These are phyloP conservation scores for Neonectria magnoliae DNA, from an alignment of 2,329 filamentous ascomycete genomes.

Conservation along the genomic window DNA sequence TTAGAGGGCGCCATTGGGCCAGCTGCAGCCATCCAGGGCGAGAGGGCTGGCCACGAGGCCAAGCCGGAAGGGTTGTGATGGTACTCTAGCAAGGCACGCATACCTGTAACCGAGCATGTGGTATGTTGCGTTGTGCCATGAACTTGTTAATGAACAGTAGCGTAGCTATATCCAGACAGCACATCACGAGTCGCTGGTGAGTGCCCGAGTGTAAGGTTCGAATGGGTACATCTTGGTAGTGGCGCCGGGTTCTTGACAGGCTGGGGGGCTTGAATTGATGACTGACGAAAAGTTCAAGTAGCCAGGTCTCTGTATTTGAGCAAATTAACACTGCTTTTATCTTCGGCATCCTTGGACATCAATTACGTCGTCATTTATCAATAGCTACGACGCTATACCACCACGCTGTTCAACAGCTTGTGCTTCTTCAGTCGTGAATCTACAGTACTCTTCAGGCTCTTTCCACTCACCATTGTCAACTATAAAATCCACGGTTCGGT, in stretches of 20 bases:
- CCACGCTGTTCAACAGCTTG: not conserved
- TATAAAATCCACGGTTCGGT: not conserved
- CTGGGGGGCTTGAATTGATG: too few relatives aligned
- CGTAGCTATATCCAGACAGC: not conserved
- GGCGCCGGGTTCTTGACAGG: not conserved
- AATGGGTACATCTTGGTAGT: too few relatives aligned
- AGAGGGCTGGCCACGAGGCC: conserved; percentile 17
- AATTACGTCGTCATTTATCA: not conserved
- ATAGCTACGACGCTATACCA: not conserved
- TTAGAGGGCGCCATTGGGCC: conserved; percentile 13
- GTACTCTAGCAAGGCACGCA: not conserved
- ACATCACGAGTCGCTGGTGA: too few relatives aligned
- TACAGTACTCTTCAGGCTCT: not conserved
- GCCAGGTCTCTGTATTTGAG: not conserved
- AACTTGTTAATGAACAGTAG: not conserved
- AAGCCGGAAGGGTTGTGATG: not conserved
- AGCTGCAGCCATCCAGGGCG: conserved; percentile 11
- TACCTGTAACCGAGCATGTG: conserved; percentile 2
- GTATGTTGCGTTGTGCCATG: not conserved
- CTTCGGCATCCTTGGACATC: not conserved
- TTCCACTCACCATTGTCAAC: not conserved
- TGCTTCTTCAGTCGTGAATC: not conserved
- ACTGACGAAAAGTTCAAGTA: not conserved
- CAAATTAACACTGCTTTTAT: not conserved
- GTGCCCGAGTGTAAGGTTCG: too few relatives aligned